Percentiles rank a stretch among this genome's conserved stretches.
These are phyloP conservation scores for Syncephalastrum contaminatum DNA, from an alignment of 371 early-diverging fungal genomes.

Conservation along the genomic window DNA sequence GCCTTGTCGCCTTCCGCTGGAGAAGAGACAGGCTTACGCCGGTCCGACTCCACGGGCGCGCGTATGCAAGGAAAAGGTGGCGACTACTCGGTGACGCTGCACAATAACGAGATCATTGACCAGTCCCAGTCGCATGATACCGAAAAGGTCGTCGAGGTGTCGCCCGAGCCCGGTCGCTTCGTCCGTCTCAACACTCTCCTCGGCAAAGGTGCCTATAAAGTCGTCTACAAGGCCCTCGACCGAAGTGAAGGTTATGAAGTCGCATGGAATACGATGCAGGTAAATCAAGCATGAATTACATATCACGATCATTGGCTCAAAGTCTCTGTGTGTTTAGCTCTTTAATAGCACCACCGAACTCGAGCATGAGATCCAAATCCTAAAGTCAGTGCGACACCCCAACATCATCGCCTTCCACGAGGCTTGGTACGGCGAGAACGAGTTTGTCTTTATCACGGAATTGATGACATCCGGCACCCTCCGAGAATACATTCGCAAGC, in stretches of 20 bases:
- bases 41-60: too few species aligned
- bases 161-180: constrained; percentile 42
- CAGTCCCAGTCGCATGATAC: constrained; percentile 39
- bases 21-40: too few species aligned
- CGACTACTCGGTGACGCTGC: neutral
- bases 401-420: constrained; percentile 77
- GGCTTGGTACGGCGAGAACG: constrained; percentile 61
- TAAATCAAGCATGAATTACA: constrained; percentile 12
- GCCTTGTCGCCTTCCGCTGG: too few species aligned
- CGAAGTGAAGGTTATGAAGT: constrained; percentile 82
- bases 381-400: constrained; percentile 71
- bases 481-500: constrained; percentile 56
- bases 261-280: constrained; percentile 74
- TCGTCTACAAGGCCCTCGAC: constrained; percentile 81
- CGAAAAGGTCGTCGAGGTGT: constrained; percentile 46
- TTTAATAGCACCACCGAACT: constrained; percentile 37
- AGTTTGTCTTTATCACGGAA: constrained; percentile 80
- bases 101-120: constrained; percentile 39
- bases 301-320: too few species aligned
- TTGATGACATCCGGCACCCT: constrained; percentile 83
- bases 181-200: constrained; percentile 42
- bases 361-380: constrained; percentile 69
- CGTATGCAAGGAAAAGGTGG: neutral
- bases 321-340: neutral
- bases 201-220: constrained; percentile 73